Evolutionary conservation across 2,329 filamentous ascomycete genomes (phyloP), one percentile per base, ranked within the genome.

Genomic region (Diaporthe destruens): DNA sequence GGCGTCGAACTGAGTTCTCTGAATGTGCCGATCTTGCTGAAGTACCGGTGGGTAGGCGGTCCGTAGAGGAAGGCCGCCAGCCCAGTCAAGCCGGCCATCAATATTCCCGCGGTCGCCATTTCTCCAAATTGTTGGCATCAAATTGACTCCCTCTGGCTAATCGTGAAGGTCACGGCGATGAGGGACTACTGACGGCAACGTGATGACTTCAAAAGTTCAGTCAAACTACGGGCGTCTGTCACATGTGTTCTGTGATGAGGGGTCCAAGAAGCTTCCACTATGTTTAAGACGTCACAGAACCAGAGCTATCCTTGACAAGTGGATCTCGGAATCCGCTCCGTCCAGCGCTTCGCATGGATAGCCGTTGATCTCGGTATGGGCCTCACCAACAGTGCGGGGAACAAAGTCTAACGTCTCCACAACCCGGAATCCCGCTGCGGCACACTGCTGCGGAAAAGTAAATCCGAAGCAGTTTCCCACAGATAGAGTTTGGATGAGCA

Each of bases 1-100:
- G 72, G 69, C 16, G 14, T 47, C 36, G 72, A 74, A 34, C 11
- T 57, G 25, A 74, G 23, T 23, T 54, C 36, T 32, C 72, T 56
- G 47, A 63, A 74, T 3, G 34, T 47, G n/a, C 73, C 73, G 2
- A 74, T 3, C 36, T 74, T 74, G 66, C 66, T 63, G 55, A 72
- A 54, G 34, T 20, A n/a, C 9, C 65, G 53, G 1, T 72, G 54
- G 8, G 73, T 70, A 36, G 73, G 29, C 7, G 73, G 66, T 1
- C 73, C 73, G 44, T 72, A 72, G 20, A 74, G 3, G 36, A 70
- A 74, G 11, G 73, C 73, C 2, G 47, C 59, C 34, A 74, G 51
- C 14, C 73, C 73, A 9, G 71, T 34, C 25, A 74, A 25, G 59
- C 66, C 59, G 36, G 73, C 71, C 56, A 72, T 25, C 20, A 74